Base-by-base conservation (phyloP, 139 green algal species). In the Helicosporidium sp. region DNA sequence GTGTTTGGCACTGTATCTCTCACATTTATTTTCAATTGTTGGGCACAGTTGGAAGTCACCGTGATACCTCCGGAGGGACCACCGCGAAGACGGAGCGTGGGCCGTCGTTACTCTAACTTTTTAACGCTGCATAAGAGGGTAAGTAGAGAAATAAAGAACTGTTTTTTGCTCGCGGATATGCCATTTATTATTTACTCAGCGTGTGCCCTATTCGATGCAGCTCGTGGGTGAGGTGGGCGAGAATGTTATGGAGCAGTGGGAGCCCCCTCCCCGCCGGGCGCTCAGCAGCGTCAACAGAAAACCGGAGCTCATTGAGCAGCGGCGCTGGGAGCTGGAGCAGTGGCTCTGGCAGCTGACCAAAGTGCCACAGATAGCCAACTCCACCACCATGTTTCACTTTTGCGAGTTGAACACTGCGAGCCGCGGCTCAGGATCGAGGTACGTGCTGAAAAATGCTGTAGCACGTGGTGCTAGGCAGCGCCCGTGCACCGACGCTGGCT, bases 261-360 rank as follows among this genome's bases (percentile, higher is more conserved):
- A 61, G 7, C 47, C 44, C 6, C 58, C 64, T 13, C 49, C 52
- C 27, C 37, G 43, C 3, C 44, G 55, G 7, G 28, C 53, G 37
- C 31, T 66, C 12, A 36, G 53, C 5, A 47, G 54, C 17, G 58
- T 67, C n/a, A 60, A 61, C 46, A 54, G 46, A 25, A 53, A 49
- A 36, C 58, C 58, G 42, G 76, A 78, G n/a, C 55, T 73, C 19
- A 53, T 74, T 10, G 76, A 85, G 51, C 58, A 58, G 48, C 69
- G 77, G 7, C 56, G 69, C 6, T 65, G 36, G 24, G 74, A 83
- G 58, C 65, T 85, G 41, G 70, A 85, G 62, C 29, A 43, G 19
- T 85, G 77, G 77, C 41, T 83, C 51, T 85, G 74, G 74, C 58
- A 61, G 28, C 61, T 85, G 25, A 57, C 81, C 0, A 56, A 47